phyloP scores from a whole-genome alignment of 2,329 filamentous ascomycete species.

The Claviceps digitariae region DNA sequence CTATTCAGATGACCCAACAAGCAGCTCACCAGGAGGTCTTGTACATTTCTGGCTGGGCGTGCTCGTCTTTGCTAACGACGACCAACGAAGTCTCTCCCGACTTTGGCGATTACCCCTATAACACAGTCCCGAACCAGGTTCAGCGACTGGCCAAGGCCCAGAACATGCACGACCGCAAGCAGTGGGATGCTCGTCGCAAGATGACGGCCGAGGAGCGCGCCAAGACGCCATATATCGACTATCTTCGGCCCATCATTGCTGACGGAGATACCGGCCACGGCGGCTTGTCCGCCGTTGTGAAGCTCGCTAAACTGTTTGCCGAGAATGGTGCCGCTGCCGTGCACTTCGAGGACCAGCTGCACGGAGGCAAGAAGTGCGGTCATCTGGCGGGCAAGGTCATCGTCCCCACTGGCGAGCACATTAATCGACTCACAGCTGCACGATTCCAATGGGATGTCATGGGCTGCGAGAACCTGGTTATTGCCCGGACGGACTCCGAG shows the following conservation, averaged over 20 bases:
- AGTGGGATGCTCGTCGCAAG: conserved; percentile 76
- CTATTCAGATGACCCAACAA: conserved; percentile 99
- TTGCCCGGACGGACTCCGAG: conserved; percentile 91
- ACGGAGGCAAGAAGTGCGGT: conserved; percentile 96
- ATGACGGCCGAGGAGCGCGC: conserved; percentile 60
- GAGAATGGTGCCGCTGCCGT: conserved; percentile 94
- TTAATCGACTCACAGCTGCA: conserved; percentile 82
- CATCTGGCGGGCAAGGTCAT: conserved; percentile 93
- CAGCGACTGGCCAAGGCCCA: conserved; percentile 94
- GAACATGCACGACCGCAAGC: conserved; percentile 90
- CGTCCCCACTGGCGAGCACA: conserved; percentile 87
- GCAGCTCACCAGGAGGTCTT: conserved; percentile 90
- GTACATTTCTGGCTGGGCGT: conserved; percentile 95
- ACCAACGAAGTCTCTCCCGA: conserved; percentile 97
- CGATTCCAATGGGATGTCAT: conserved; percentile 98
- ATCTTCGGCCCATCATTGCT: conserved; percentile 85
- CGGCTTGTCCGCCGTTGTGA: conserved; percentile 81
- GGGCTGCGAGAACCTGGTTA: conserved; percentile 88
- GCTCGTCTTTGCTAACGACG: conserved; percentile 79
- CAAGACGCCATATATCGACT: conserved; percentile 74
- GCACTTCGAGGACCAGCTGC: conserved; percentile 95
- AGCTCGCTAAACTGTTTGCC: conserved; percentile 92
- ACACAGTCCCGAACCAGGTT: conserved; percentile 96
- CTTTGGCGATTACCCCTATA: conserved; percentile 98
- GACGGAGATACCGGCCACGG: conserved; percentile 96